Percentiles rank a stretch among this genome's conserved stretches.
Evolutionary conservation across 2,329 filamentous ascomycete genomes (phyloP).

Genomic region (Cordyceps javanica): DNA sequence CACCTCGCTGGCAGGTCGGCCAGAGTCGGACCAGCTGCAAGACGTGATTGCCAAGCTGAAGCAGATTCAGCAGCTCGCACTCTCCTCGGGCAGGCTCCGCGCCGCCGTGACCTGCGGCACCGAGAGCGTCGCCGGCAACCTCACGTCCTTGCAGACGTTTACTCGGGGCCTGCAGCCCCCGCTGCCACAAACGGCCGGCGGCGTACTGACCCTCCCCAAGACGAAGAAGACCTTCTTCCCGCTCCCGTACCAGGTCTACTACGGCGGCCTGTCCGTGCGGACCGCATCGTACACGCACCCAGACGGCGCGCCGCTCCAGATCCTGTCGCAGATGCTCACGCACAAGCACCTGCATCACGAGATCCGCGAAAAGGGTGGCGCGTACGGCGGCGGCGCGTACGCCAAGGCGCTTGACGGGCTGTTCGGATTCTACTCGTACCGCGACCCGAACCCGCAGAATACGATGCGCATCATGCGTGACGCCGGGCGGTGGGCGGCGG

Average conservation of each 20-base stretch:
- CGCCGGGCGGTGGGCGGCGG: conserved; percentile 75
- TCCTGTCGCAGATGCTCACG: conserved; percentile 85
- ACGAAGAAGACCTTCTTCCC: conserved; percentile 81
- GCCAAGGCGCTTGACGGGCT: conserved; percentile 72
- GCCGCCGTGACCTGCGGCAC: conserved; percentile 79
- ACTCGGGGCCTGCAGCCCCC: conserved; percentile 34
- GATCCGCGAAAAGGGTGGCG: conserved; percentile 94
- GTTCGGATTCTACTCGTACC: conserved; percentile 95
- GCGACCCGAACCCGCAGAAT: conserved; percentile 90
- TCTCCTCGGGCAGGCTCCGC: conserved; percentile 64
- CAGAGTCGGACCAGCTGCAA: conserved; percentile 60
- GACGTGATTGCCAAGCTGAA: conserved; percentile 81
- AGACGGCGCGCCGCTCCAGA: conserved; percentile 73
- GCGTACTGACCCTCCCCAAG: conserved; percentile 32
- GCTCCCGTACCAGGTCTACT: conserved; percentile 95
- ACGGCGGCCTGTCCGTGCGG: conserved; percentile 74
- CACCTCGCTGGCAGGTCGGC: conserved; percentile 68
- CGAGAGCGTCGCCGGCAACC: conserved; percentile 65
- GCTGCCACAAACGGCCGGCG: conserved; percentile 34
- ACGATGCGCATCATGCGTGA: conserved; percentile 78
- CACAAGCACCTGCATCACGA: conserved; percentile 97
- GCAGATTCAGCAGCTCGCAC: conserved; percentile 71
- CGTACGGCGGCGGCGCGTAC: conserved; percentile 89
- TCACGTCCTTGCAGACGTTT: conserved; percentile 65
- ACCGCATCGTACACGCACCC: conserved; percentile 77